Conservation (phyloP, 495 filamentous ascomycete species). For the Trichocladium antarcticum region DNA sequence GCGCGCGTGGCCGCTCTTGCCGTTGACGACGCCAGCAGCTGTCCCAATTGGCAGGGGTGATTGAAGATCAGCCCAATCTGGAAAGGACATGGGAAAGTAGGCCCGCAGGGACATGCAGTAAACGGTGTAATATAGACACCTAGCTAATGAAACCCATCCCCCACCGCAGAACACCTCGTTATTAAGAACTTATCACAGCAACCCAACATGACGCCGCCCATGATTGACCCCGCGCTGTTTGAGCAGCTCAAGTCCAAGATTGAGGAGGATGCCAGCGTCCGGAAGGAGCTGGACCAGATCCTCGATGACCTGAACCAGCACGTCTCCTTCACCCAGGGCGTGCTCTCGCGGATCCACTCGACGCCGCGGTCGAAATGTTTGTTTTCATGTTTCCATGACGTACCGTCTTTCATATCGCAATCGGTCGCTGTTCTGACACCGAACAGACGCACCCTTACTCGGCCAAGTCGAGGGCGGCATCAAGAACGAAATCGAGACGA, state of each 20-base stretch:
- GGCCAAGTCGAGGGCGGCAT: conserved; percentile 46
- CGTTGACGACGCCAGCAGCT: too few relatives aligned
- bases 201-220: conserved; percentile 26
- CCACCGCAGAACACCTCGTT: too few relatives aligned
- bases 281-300: conserved; percentile 75
- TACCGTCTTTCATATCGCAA: too few relatives aligned
- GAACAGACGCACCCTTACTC: conserved; percentile 31
- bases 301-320: conserved; percentile 58
- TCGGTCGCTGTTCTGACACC: not conserved
- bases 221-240: conserved; percentile 77
- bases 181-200: too few relatives aligned
- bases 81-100: too few relatives aligned
- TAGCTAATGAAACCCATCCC: too few relatives aligned
- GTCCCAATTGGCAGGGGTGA: too few relatives aligned
- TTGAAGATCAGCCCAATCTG: too few relatives aligned
- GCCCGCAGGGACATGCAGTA: too few relatives aligned
- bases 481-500: conserved; percentile 42
- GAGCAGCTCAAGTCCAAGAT: conserved; percentile 78
- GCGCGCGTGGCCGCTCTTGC: too few relatives aligned
- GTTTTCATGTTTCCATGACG: conserved; percentile 19
- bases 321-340: conserved; percentile 60
- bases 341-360: conserved; percentile 80
- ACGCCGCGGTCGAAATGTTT: conserved; percentile 67
- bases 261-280: conserved; percentile 70
- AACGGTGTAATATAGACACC: too few relatives aligned